Percentiles rank a stretch among this genome's conserved stretches.
These are phyloP conservation scores for Metschnikowia peoriensis DNA, from an alignment of 805 yeast genomes.

Conservation along the genomic window DNA sequence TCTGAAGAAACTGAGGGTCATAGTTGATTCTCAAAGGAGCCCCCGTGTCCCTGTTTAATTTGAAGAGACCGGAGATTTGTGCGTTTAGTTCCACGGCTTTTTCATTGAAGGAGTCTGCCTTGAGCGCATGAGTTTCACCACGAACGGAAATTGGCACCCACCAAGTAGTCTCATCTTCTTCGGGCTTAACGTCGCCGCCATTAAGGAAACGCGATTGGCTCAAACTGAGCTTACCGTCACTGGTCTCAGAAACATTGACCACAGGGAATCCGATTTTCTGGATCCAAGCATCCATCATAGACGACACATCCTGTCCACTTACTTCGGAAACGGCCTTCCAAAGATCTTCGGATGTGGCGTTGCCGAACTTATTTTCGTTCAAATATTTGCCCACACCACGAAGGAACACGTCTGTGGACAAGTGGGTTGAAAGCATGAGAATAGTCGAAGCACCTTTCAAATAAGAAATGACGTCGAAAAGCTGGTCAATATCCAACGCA, in stretches of 20 bases:
- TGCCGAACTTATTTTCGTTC: slow-evolving; percentile 58
- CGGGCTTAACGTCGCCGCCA: slow-evolving; percentile 57
- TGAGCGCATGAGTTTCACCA: not conserved
- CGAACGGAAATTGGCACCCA: slow-evolving; percentile 52
- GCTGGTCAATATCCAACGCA: slow-evolving; percentile 78
- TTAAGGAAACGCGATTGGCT: slow-evolving; percentile 61
- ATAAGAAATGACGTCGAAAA: slow-evolving; percentile 80
- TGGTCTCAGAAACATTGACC: slow-evolving; percentile 43
- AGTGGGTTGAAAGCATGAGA: slow-evolving; percentile 68
- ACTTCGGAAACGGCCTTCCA: slow-evolving; percentile 67
- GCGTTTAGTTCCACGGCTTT: slow-evolving; percentile 8
- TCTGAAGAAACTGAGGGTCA: slow-evolving; percentile 39
- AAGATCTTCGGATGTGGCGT: slow-evolving; percentile 72
- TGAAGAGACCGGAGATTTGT: slow-evolving; percentile 29
- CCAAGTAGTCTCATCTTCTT: slow-evolving; percentile 57
- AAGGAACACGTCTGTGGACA: slow-evolving; percentile 68
- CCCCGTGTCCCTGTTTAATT: slow-evolving; percentile 48
- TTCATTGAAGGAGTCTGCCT: slow-evolving; percentile 25
- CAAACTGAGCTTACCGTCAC: slow-evolving; percentile 35
- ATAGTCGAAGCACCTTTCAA: slow-evolving; percentile 78
- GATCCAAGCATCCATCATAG: slow-evolving; percentile 71
- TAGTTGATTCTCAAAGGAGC: slow-evolving; percentile 59
- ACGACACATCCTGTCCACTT: slow-evolving; percentile 57
- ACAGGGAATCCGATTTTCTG: slow-evolving; percentile 72
- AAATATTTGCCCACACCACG: slow-evolving; percentile 72